Evolutionary conservation across 192 early-diverging fungal genomes (phyloP).

Genomic region (Coemansia sp.): DNA sequence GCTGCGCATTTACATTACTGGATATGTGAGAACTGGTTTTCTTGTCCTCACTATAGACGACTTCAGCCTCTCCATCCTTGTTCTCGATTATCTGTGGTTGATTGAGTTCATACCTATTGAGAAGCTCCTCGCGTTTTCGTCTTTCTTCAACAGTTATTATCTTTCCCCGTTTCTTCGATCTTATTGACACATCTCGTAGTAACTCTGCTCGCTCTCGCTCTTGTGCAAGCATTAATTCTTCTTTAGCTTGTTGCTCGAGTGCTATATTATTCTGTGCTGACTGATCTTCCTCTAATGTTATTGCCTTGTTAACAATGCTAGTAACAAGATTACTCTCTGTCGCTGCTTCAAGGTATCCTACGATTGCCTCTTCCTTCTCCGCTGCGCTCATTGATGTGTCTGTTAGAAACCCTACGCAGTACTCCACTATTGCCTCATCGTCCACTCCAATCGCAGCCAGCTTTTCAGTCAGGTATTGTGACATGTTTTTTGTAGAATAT

Average conservation of each 20-base stretch:
- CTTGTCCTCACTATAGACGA: slow-evolving; percentile 16
- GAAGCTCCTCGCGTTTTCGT: slow-evolving; percentile 18
- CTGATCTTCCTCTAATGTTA: slow-evolving; percentile 4
- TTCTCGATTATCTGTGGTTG: slow-evolving; percentile 30
- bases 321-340: slow-evolving; percentile 11
- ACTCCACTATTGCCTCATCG: slow-evolving; percentile 43
- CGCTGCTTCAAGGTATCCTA: slow-evolving; percentile 38
- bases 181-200: slow-evolving; percentile 6
- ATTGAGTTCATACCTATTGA: slow-evolving; percentile 4
- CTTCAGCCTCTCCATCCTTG: slow-evolving; percentile 33
- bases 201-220: slow-evolving; percentile 25
- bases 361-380: slow-evolving; percentile 38
- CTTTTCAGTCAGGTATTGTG: slow-evolving; percentile 17
- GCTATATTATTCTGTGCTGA: neutral
- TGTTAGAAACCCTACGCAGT: slow-evolving; percentile 31
- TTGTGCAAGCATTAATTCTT: slow-evolving; percentile 8
- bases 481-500: slow-evolving; percentile 18
- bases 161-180: slow-evolving; percentile 1
- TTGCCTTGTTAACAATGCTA: slow-evolving; percentile 8
- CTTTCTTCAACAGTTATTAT: slow-evolving; percentile 27
- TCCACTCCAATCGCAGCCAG: slow-evolving; percentile 32
- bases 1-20: slow-evolving; percentile 30
- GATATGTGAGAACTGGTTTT: neutral
- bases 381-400: slow-evolving; percentile 21
- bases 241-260: slow-evolving; percentile 8